Evolutionary conservation across 495 filamentous ascomycete genomes (phyloP).

Genomic region (Aspergillus avenaceus): DNA sequence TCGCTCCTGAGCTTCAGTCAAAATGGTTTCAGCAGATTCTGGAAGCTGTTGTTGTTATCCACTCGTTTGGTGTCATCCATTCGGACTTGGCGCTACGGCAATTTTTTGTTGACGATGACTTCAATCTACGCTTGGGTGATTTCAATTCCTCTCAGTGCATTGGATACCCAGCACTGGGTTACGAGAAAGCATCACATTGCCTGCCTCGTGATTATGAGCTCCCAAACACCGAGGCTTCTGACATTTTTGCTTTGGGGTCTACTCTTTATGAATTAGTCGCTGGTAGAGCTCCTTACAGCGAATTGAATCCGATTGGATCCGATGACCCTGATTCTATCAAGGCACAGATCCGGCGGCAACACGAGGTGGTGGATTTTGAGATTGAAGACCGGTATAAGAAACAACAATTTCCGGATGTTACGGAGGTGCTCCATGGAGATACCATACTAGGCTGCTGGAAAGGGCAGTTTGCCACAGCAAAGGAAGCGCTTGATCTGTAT

Average conservation of each 20-base stretch:
- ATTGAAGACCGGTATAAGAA: conserved; percentile 10
- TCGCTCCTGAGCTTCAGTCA: conserved; percentile 7
- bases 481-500: conserved; percentile 3
- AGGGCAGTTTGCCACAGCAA: conserved; percentile 1
- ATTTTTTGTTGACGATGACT: conserved; percentile 12
- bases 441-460: conserved; percentile 7
- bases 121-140: conserved; percentile 15
- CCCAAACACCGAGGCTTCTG: conserved; percentile 6
- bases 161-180: conserved; percentile 10
- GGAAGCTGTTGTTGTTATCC: conserved; percentile 13
- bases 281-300: background rate
- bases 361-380: conserved; percentile 2
- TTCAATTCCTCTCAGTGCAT: conserved; percentile 18
- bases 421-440: conserved; percentile 1
- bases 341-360: background rate
- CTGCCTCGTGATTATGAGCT: conserved; percentile 11
- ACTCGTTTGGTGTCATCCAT: conserved; percentile 11
- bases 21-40: conserved; percentile 17
- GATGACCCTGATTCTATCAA: background rate
- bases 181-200: conserved; percentile 18
- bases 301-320: background rate
- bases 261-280: conserved; percentile 11
- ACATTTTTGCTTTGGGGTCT: conserved; percentile 14
- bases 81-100: conserved; percentile 12
- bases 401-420: conserved; percentile 1